Evolutionary conservation across 352 stramenopile species (phyloP), one percentile per base, ranked within the genome.

Genomic region (Pythium volutum): DNA sequence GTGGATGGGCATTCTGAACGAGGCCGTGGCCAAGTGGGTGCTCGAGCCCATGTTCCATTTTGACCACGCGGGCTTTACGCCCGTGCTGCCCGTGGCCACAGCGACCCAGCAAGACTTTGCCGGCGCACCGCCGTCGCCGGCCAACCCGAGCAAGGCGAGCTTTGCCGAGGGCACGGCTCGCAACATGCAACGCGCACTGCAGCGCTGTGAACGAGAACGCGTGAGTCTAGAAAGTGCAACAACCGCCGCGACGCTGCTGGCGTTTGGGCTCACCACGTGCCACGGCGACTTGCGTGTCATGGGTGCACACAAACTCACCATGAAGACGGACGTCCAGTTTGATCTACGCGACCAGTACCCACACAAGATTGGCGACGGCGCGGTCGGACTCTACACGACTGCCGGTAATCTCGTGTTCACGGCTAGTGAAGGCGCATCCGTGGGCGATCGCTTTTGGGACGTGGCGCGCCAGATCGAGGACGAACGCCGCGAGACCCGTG

Each of bases 1-100:
- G 23, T 76, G 64, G 70, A 67, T 82, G 53, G 74, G 76, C 36
- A 62, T 86, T 0, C 29, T 86, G 26, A 68, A 79, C 43, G 78
- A 84, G 66, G 78, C 73, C 14, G 67, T 88, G 15, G 79, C 78
- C 46, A 88, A 86, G 66, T 88, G 76, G 64, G 69, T 88, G 22
- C 70, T 88, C 36, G 72, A 84, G 64, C 78, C 78, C 11, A 52
- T 86, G 4, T 73, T 84, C 66, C 79, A 83, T 47, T 83, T 86
- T 38, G 78, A 86, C 55, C 81, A 77, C 45, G 67, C 69, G 3
- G 76, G 69, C 0, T 88, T 86, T 27, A 49, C 60, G 4, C 76
- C 79, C 3, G 48, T 75, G 26, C 47, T 88, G 0, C 65, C 70
- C 0, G 57, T 88, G 22, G 69, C 84, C 49, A 45, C 52, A 0